Conservation (phyloP, 2,329 filamentous ascomycete species). For the Iodosphaeria phyllophila region DNA sequence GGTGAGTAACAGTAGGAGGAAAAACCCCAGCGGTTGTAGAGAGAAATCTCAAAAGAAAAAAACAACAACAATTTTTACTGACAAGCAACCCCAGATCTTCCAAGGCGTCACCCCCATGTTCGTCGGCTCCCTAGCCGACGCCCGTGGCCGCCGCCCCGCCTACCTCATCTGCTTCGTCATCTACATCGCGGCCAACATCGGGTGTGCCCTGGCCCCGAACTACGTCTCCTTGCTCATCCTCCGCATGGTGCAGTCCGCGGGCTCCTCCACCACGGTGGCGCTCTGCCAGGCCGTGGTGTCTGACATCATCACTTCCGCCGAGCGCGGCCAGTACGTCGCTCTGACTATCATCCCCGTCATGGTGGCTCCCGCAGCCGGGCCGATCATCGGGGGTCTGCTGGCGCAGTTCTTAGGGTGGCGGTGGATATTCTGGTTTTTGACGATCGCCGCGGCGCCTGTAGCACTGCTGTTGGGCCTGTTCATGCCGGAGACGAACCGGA, state of each 20-base stretch:
- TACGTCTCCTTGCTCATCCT: slow-evolving; percentile 26
- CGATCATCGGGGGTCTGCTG: slow-evolving; percentile 33
- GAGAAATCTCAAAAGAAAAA: background rate
- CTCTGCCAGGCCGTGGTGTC: slow-evolving; percentile 32
- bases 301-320: slow-evolving; percentile 34
- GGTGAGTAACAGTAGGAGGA: slow-evolving; percentile 6
- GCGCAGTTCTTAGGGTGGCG: slow-evolving; percentile 17
- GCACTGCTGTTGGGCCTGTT: slow-evolving; percentile 4
- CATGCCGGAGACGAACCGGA: slow-evolving; percentile 22
- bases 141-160: slow-evolving; percentile 23
- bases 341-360: slow-evolving; percentile 24
- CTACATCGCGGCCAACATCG: slow-evolving; percentile 25
- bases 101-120: slow-evolving; percentile 31
- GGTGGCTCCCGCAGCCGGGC: slow-evolving; percentile 20
- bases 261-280: slow-evolving; percentile 33
- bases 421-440: slow-evolving; percentile 10
- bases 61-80: background rate
- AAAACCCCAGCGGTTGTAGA: too few species aligned
- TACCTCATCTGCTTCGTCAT: slow-evolving; percentile 26
- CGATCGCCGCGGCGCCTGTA: slow-evolving; percentile 7
- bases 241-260: slow-evolving; percentile 29
- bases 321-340: slow-evolving; percentile 34
- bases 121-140: slow-evolving; percentile 28
- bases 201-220: slow-evolving; percentile 23
- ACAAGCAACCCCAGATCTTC: slow-evolving; percentile 4